Evolutionary conservation across 306 rosid genomes (phyloP), one percentile per base, ranked within the genome.

Genomic region (Fragaria nilgerrensis): DNA sequence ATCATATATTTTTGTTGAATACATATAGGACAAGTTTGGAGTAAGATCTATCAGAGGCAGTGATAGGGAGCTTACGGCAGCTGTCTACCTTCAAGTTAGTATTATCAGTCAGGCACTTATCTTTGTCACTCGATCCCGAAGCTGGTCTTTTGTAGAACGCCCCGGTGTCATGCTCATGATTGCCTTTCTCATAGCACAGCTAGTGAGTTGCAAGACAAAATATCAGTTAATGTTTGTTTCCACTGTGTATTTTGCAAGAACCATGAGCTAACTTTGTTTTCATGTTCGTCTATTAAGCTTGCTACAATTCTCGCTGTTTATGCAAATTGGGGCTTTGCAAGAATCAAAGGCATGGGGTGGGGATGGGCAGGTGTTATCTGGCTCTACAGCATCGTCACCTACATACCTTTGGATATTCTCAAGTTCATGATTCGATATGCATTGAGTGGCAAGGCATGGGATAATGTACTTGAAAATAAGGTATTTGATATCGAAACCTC

Each of bases 321-420:
- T 68, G 92, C 89, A 47, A 59, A 91, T n/a, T 91, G 96, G 98
- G 75, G 5, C 2, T 93, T 93, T 75, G 98, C 98, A 43, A 75
- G 81, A 11, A 86, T 93, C 9, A 50, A 67, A n/a, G 97, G 94
- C 8, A 81, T 91, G 58, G 97, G 98, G 39, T 93, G 98, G 98
- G 90, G 96, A 49, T 93, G 98, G 98, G 98, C 98, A 6, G 98
- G 88, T 27, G 82, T 93, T 2, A 90, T 93, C 71, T 93, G 97
- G 98, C 65, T 88, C 69, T 93, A 88, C 83, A 93, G 91, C 91
- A 70, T 91, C 22, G 0, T 91, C 76, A 82, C 83, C 84, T 93
- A 93, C 78, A 3, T 93, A 27, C 98, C 98, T 20, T 61, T 93
- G 70, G 98, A 93, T 67, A 1, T 90, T 67, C 86, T 93, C 0